phyloP scores from a whole-genome alignment of 1,139 yeast species.

The Suhomyces panamericanus region DNA sequence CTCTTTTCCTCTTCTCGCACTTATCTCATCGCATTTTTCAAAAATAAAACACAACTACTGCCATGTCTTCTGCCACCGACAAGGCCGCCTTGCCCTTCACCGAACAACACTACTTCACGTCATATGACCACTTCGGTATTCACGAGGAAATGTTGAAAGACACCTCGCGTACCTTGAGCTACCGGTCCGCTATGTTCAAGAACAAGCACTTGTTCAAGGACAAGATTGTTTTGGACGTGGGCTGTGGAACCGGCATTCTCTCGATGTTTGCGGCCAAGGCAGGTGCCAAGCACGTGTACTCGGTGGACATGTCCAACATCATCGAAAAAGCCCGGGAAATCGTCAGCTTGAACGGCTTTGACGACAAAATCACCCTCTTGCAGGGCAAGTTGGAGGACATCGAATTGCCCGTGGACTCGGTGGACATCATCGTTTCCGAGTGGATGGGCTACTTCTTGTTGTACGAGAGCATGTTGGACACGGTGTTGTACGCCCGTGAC shows the following conservation, averaged over 20 bases:
- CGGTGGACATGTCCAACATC: conserved; percentile 96
- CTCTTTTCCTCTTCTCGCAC: not conserved
- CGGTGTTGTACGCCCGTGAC: conserved; percentile 94
- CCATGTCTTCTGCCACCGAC: conserved; percentile 45
- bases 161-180: conserved; percentile 85
- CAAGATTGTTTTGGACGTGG: conserved; percentile 96
- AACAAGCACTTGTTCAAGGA: conserved; percentile 88
- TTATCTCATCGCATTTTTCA: conserved; percentile 12
- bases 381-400: conserved; percentile 97
- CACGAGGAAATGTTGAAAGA: conserved; percentile 99
- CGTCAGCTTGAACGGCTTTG: conserved; percentile 78
- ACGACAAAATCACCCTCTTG: conserved; percentile 82
- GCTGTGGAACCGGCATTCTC: conserved; percentile 96
- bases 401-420: conserved; percentile 70
- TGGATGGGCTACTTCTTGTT: conserved; percentile 99
- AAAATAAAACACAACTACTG: not conserved
- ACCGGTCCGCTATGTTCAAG: conserved; percentile 89
- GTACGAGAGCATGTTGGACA: conserved; percentile 97
- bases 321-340: conserved; percentile 92
- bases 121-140: conserved; percentile 96
- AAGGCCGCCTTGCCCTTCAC: conserved; percentile 54
- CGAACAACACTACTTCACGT: conserved; percentile 91
- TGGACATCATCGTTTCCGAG: conserved; percentile 93
- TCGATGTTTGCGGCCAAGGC: conserved; percentile 99
- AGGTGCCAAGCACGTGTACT: conserved; percentile 95